Base-by-base conservation (phyloP, 495 filamentous ascomycete species). In the Friedmanniomyces simplex region DNA sequence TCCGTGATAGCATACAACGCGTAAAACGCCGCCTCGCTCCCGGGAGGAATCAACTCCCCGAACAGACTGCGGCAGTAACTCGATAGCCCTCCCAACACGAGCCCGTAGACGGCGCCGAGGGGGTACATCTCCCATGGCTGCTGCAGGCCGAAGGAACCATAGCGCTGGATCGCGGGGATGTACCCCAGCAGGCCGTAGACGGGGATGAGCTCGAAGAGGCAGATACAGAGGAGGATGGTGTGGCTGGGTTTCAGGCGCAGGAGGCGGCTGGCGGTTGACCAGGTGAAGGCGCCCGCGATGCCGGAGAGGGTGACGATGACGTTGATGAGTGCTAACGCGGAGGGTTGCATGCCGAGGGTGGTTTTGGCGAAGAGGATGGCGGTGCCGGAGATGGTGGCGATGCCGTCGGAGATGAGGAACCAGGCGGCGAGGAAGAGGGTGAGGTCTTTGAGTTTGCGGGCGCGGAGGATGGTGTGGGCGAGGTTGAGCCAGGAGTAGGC, bases 111-210 rank as follows among this genome's bases (percentile, higher is more conserved):
- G 6, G 85, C 86, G 0, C 88, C 89, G 1, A 98, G 73, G 2
- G 89, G 87, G 67, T 93, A 97, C 89, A 98, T 96, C 67, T 98
- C 93, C 89, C 90, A 95, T 12, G 86, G 86, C 62, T 89, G 84
- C 65, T 95, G 91, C 25, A 98, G 77, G 3, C 93, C 93, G 34
- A 91, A 73, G 13, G 86, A 79, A 0, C 91, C 91, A 66, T 84
- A 77, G 21, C 74, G 74, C 63, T 82, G 75, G 54, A 98, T 79
- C 6, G 88, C 82, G 1, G 91, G 89, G 21, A 97, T 76, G 66
- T 91, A 98, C 0, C 91, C 91, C 13, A 96, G 69, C 1, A 98
- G 78, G 0, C 89, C 91, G 66, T 98, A 98, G 1, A 97, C 56
- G 0, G 93, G 93, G 39, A 98, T 95, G 52, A 93, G 66, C 67